Conservation (phyloP, 1,284 basidiomycete species). For the Trichosporon sp. region DNA sequence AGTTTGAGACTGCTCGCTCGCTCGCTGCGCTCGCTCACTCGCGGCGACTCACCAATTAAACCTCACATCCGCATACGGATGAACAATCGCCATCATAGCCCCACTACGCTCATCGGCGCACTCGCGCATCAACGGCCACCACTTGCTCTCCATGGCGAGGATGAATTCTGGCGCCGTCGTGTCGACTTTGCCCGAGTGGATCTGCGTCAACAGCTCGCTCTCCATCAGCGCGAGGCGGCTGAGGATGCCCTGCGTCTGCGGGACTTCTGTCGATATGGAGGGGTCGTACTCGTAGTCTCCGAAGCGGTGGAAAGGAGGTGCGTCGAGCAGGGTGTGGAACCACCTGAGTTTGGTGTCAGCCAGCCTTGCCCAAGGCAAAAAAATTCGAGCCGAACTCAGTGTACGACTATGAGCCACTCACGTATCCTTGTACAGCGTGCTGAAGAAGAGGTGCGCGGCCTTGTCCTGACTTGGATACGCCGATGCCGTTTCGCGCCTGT, state of each 20-base stretch:
- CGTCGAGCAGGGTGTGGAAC: slow-evolving; percentile 18
- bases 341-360: slow-evolving; percentile 17
- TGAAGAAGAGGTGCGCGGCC: slow-evolving; percentile 23
- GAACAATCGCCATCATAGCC: slow-evolving; percentile 11
- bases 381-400: no score
- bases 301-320: slow-evolving; percentile 13
- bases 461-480: slow-evolving; percentile 21
- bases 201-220: slow-evolving; percentile 21
- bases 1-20: background rate
- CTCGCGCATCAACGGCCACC: slow-evolving; percentile 20
- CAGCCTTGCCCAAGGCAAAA: background rate
- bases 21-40: background rate
- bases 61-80: slow-evolving; percentile 23
- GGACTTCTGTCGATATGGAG: slow-evolving; percentile 16
- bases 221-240: slow-evolving; percentile 19
- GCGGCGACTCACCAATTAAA: slow-evolving; percentile 27
- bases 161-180: slow-evolving; percentile 26
- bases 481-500: slow-evolving; percentile 22
- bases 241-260: slow-evolving; percentile 18
- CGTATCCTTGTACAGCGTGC: slow-evolving; percentile 29
- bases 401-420: slow-evolving; percentile 12
- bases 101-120: slow-evolving; percentile 15
- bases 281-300: slow-evolving; percentile 24
- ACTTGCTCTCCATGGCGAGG: slow-evolving; percentile 15
- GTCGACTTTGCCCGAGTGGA: slow-evolving; percentile 23